Conservation (phyloP, 1,139 yeast species). For the Diutina ranongensis region DNA sequence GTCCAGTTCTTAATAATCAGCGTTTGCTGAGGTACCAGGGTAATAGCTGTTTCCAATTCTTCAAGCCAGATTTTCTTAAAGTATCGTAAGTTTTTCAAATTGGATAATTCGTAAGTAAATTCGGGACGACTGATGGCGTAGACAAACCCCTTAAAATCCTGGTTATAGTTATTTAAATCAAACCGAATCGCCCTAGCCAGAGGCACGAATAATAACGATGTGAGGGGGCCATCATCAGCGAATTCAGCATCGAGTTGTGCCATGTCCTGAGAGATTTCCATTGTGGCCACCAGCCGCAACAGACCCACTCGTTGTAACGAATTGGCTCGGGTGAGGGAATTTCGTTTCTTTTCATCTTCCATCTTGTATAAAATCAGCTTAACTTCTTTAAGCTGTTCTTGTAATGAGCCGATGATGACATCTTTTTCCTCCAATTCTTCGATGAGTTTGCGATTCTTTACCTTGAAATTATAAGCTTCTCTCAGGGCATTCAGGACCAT, state of each 20-base stretch:
- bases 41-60: conserved; percentile 60
- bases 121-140: conserved; percentile 23
- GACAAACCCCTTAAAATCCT: conserved; percentile 30
- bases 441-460: conserved; percentile 18
- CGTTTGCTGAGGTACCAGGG: conserved; percentile 21
- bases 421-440: conserved; percentile 69
- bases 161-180: conserved; percentile 37
- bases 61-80: conserved; percentile 57
- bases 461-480: conserved; percentile 41
- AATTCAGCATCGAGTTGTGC: conserved; percentile 9
- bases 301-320: conserved; percentile 8
- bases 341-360: conserved; percentile 23
- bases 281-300: background rate
- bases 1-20: conserved; percentile 35
- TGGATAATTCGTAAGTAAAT: conserved; percentile 27
- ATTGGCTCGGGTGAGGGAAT: conserved; percentile 8
- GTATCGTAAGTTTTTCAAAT: conserved; percentile 44
- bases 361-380: conserved; percentile 32
- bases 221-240: conserved; percentile 4
- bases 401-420: conserved; percentile 50
- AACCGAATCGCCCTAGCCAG: conserved; percentile 44
- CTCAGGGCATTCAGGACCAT: conserved; percentile 67
- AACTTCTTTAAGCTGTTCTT: conserved; percentile 58
- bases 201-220: conserved; percentile 36
- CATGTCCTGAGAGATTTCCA: background rate